These are phyloP conservation scores for Aotearoamyces nothofagi DNA, from an alignment of 2,329 filamentous ascomycete genomes.

Conservation along the genomic window DNA sequence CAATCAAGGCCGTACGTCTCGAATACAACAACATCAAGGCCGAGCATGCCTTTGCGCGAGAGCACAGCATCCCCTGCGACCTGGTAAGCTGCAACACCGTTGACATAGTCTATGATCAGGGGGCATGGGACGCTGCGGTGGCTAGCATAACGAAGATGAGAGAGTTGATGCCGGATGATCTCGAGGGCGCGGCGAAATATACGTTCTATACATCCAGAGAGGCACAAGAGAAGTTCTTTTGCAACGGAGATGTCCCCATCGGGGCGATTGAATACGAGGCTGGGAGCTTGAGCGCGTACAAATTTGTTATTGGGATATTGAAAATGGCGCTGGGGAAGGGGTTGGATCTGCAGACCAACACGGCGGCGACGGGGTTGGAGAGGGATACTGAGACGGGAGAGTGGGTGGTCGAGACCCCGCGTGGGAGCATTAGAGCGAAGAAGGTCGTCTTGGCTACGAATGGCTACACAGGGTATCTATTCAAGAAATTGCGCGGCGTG, in stretches of 20 bases:
- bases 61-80: slow-evolving; percentile 33
- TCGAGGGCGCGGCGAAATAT: slow-evolving; percentile 27
- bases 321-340: slow-evolving; percentile 14
- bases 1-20: slow-evolving; percentile 32
- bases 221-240: slow-evolving; percentile 24
- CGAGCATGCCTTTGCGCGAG: slow-evolving; percentile 36
- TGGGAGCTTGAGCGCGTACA: slow-evolving; percentile 23
- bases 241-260: slow-evolving; percentile 10
- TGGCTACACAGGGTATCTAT: slow-evolving; percentile 31
- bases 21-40: slow-evolving; percentile 36
- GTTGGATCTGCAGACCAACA: slow-evolving; percentile 12
- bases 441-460: slow-evolving; percentile 37
- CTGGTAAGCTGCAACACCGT: slow-evolving; percentile 34
- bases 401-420: slow-evolving; percentile 26
- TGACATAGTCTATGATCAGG: slow-evolving; percentile 39
- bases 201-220: slow-evolving; percentile 26
- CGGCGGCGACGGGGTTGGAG: slow-evolving; percentile 9
- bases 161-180: slow-evolving; percentile 25
- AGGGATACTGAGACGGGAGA: slow-evolving; percentile 8
- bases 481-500: slow-evolving; percentile 23
- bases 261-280: slow-evolving; percentile 19
- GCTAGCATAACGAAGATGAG: slow-evolving; percentile 29
- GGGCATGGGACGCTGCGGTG: slow-evolving; percentile 23
- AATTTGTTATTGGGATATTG: slow-evolving; percentile 12
- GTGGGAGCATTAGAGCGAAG: slow-evolving; percentile 25